Conservation (phyloP, 768 basidiomycete genomes). For the Serendipita sp. region DNA sequence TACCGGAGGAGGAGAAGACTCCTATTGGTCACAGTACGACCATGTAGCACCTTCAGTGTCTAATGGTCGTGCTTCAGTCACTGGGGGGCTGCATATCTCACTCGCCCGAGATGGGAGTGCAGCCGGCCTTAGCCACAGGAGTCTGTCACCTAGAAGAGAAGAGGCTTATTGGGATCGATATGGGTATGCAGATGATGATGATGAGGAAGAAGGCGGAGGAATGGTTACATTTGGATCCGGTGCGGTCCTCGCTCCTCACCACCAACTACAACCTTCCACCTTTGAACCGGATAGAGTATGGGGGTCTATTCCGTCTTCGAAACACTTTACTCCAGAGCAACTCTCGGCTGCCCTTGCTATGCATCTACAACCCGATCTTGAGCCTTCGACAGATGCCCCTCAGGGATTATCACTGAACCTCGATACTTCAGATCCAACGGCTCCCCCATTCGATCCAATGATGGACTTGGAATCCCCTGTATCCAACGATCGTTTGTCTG, state of each 20-base stretch:
- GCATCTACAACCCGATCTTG: background rate
- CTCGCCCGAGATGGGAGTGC: background rate
- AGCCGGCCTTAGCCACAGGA: background rate
- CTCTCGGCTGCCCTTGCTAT: background rate
- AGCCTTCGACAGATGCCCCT: background rate
- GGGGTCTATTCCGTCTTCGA: background rate
- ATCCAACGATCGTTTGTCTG: background rate
- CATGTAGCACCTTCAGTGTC: slow-evolving; percentile 1
- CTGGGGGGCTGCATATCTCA: background rate
- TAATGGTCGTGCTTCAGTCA: background rate
- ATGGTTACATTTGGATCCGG: background rate
- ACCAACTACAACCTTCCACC: background rate
- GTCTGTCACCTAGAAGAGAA: background rate
- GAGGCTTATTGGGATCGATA: slow-evolving; percentile 4
- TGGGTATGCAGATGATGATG: background rate
- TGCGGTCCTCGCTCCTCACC: background rate
- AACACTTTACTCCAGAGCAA: background rate
- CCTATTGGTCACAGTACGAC: slow-evolving; percentile 1
- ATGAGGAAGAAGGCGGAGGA: background rate
- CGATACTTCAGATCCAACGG: background rate
- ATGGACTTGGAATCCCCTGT: background rate
- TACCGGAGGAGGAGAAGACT: background rate
- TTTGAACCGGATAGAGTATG: background rate
- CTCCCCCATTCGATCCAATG: background rate
- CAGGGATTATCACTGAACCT: background rate